A percentile compares a stretch with the other conserved stretches of the same genome.
Conservation (phyloP, 352 stramenopile genomes). For the Hyaloperonospora arabidopsidis region DNA sequence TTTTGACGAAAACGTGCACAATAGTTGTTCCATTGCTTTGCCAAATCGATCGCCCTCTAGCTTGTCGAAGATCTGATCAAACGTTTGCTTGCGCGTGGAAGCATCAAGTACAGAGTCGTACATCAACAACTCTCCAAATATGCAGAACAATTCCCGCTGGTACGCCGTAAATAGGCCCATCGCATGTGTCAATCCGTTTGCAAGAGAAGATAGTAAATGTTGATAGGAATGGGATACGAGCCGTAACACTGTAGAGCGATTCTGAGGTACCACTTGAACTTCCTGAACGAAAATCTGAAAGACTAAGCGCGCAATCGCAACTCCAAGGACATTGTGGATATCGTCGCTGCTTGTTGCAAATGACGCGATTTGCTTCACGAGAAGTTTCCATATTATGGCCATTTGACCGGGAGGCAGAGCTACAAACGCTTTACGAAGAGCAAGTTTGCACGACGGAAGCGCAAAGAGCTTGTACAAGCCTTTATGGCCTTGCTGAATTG, state of each 20-base stretch:
- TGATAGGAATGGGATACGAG: constrained; percentile 50
- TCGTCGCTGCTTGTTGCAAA: constrained; percentile 15
- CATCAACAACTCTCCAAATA: constrained; percentile 72
- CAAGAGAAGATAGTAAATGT: constrained; percentile 36
- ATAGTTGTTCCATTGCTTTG: constrained; percentile 32
- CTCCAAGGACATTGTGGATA: constrained; percentile 10
- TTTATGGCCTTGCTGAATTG: constrained; percentile 22
- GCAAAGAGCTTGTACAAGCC: constrained; percentile 50
- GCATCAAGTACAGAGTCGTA: constrained; percentile 50
- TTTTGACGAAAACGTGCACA: constrained; percentile 17
- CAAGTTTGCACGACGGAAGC: constrained; percentile 33
- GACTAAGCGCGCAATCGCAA: constrained; percentile 58
- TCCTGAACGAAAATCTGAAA: constrained; percentile 75
- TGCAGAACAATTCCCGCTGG: constrained; percentile 55
- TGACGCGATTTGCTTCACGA: constrained; percentile 44
- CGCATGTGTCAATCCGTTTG: constrained; percentile 13
- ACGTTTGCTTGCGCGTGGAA: constrained; percentile 33
- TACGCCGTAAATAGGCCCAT: constrained; percentile 27
- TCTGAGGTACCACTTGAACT: constrained; percentile 72
- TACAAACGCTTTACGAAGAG: constrained; percentile 62
- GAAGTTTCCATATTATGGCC: constrained; percentile 64
- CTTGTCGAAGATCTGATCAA: constrained; percentile 39
- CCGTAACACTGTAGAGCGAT: constrained; percentile 46
- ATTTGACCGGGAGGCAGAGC: constrained; percentile 68
- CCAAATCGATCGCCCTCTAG: constrained; percentile 32